Evolutionary conservation across 192 early-diverging fungal genomes (phyloP).

Genomic region (Mortierella claussenii): DNA sequence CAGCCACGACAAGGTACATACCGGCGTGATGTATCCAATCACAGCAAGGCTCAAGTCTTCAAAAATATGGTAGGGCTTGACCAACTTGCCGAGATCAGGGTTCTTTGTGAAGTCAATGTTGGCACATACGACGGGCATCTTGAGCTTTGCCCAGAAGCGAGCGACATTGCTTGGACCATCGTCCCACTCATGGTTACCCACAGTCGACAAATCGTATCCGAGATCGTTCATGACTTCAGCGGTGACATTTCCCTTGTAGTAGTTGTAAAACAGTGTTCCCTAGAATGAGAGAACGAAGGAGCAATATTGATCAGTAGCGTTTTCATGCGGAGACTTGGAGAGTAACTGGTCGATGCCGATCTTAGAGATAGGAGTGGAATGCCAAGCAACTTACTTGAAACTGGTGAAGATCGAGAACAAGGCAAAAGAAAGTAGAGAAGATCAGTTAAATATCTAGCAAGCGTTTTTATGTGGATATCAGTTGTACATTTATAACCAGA

Average conservation of each 20-base stretch:
- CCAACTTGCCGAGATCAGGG: constrained; percentile 55
- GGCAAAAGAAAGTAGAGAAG: not conserved
- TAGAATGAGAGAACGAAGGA: not conserved
- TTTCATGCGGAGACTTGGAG: no score
- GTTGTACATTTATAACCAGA: no score
- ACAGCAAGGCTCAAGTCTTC: constrained; percentile 70
- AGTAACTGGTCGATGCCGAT: not conserved
- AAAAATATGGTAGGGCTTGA: constrained; percentile 77
- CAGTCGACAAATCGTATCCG: constrained; percentile 63
- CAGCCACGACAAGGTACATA: constrained; percentile 7
- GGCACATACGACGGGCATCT: constrained; percentile 70
- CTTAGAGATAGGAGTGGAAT: no score
- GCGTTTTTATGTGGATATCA: no score
- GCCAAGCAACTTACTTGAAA: no score
- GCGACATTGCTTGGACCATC: constrained; percentile 63
- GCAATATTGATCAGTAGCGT: not conserved
- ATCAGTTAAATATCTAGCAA: no score
- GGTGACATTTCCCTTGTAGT: constrained; percentile 68
- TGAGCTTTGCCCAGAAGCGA: constrained; percentile 64
- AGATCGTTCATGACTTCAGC: constrained; percentile 72
- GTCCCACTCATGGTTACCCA: constrained; percentile 85
- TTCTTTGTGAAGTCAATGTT: constrained; percentile 67
- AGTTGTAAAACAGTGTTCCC: constrained; percentile 74
- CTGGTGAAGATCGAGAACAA: no score
- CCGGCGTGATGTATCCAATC: constrained; percentile 72